Evolutionary conservation across 2,329 filamentous ascomycete genomes (phyloP).

Genomic region (Aspergillus brunneoviolaceus): DNA sequence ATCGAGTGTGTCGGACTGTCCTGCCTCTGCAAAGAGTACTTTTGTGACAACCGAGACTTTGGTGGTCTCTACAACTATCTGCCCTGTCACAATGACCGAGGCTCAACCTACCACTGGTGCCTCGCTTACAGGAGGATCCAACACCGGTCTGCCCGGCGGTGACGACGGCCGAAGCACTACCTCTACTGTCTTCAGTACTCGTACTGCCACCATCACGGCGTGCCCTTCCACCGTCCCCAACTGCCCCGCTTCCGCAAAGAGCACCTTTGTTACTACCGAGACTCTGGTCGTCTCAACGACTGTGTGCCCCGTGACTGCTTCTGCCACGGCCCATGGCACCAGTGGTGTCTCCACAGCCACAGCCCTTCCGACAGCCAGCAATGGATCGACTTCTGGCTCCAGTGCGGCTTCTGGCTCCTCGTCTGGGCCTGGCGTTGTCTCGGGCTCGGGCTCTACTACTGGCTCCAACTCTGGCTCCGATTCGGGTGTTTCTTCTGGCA

Average conservation of each 20-base stretch:
- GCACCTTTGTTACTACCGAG: background rate
- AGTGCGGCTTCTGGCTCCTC: background rate
- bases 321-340: background rate
- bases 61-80: background rate
- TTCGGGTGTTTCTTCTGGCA: too few relatives aligned
- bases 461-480: too few relatives aligned
- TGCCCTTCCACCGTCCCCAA: background rate
- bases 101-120: background rate
- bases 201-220: background rate
- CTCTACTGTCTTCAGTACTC: background rate
- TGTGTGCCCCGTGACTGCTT: background rate
- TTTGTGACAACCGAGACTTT: background rate
- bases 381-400: background rate
- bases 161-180: background rate
- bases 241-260: background rate
- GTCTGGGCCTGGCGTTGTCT: too few relatives aligned
- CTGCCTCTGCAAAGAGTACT: background rate
- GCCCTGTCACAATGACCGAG: background rate
- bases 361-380: background rate
- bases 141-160: background rate
- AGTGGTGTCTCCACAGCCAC: background rate
- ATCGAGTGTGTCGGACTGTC: background rate
- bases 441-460: too few relatives aligned
- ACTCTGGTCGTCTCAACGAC: background rate
- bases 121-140: background rate